phyloP scores from a whole-genome alignment of 495 filamentous ascomycete species.

The Geopyxis carbonaria region DNA sequence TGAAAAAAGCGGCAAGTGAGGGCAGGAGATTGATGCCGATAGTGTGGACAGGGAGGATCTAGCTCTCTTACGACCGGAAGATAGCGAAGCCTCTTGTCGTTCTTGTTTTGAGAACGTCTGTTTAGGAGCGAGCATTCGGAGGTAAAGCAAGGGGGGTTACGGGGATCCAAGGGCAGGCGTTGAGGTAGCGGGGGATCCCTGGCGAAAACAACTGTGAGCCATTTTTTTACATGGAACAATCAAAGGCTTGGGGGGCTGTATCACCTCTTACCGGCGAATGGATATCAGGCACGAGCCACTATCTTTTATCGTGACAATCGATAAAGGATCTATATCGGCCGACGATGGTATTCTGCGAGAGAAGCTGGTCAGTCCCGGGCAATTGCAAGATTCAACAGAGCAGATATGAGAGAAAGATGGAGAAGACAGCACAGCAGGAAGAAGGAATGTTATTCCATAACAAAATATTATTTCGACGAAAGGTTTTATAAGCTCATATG shows the following conservation, averaged over 20 bases:
- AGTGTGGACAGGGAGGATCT: conserved; percentile 1
- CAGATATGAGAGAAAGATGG: too few species aligned
- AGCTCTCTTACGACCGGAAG: conserved; percentile 1
- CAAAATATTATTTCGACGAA: too few species aligned
- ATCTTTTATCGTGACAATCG: too few species aligned
- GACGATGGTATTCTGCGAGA: too few species aligned
- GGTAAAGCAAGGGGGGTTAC: neutral
- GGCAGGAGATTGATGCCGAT: conserved; percentile 5
- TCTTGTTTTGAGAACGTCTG: conserved; percentile 1
- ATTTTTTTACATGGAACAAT: conserved; percentile 7
- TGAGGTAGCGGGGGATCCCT: conserved; percentile 3
- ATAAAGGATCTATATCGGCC: too few species aligned
- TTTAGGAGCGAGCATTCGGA: conserved; percentile 1
- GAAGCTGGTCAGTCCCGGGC: too few species aligned
- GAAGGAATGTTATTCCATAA: too few species aligned
- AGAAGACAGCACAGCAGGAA: too few species aligned
- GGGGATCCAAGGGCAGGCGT: conserved; percentile 1
- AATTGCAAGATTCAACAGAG: too few species aligned
- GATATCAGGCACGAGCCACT: too few species aligned
- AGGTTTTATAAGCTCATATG: too few species aligned
- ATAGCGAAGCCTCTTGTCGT: neutral
- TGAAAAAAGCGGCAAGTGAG: conserved; percentile 3
- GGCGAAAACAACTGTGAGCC: conserved; percentile 4
- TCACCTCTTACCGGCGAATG: conserved; percentile 5
- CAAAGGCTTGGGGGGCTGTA: neutral